These are phyloP conservation scores for Leccinellum albellum DNA, from an alignment of 768 basidiomycete genomes.

Conservation along the genomic window DNA sequence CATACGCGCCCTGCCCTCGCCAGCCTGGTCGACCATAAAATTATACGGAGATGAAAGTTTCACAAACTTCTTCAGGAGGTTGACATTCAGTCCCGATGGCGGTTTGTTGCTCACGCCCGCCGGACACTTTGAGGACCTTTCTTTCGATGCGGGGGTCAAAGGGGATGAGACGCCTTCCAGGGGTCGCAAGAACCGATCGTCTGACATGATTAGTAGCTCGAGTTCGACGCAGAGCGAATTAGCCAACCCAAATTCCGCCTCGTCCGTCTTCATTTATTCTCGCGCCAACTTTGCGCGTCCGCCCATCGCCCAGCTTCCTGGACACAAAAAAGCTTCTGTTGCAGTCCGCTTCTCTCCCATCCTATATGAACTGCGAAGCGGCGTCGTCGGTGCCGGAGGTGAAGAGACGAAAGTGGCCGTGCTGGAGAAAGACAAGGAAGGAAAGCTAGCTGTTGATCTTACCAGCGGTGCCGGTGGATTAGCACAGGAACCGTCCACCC, in stretches of 20 bases:
- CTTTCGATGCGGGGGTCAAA: slow-evolving; percentile 38
- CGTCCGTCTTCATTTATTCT: slow-evolving; percentile 91
- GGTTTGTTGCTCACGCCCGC: slow-evolving; percentile 92
- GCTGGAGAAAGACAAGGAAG: slow-evolving; percentile 66
- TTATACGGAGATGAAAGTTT: slow-evolving; percentile 94
- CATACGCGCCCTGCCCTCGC: slow-evolving; percentile 67
- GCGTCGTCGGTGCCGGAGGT: slow-evolving; percentile 36
- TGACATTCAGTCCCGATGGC: slow-evolving; percentile 95
- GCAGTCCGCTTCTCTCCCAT: slow-evolving; percentile 93
- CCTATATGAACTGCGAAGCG: slow-evolving; percentile 82
- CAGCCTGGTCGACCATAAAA: slow-evolving; percentile 66
- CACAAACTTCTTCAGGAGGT: slow-evolving; percentile 91
- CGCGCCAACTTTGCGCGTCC: slow-evolving; percentile 91
- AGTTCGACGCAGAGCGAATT: slow-evolving; percentile 31
- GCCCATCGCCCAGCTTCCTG: slow-evolving; percentile 92
- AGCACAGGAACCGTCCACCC: slow-evolving; percentile 8
- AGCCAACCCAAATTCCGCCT: slow-evolving; percentile 37
- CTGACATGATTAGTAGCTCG: slow-evolving; percentile 24
- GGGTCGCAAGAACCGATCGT: slow-evolving; percentile 56
- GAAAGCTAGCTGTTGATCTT: slow-evolving; percentile 57
- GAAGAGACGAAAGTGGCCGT: slow-evolving; percentile 53
- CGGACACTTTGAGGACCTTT: slow-evolving; percentile 94
- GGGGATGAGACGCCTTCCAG: slow-evolving; percentile 45
- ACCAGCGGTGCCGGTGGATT: slow-evolving; percentile 31
- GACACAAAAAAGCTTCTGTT: slow-evolving; percentile 93